Evolutionary conservation across 2,329 filamentous ascomycete species (phyloP).

Genomic region (Pestalotiopsis sp.): DNA sequence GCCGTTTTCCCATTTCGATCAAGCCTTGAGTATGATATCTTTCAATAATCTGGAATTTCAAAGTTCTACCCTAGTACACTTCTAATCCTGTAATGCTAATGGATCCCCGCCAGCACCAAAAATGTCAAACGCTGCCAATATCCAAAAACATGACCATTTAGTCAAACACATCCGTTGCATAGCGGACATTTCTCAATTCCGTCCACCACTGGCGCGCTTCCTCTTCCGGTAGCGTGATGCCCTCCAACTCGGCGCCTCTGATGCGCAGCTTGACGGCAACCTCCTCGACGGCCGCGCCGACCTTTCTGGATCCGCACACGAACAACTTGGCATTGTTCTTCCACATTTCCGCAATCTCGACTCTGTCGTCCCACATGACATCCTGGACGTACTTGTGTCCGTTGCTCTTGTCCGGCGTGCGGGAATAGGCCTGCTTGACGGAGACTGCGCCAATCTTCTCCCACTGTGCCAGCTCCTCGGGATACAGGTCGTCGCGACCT

Average conservation of each 20-base stretch:
- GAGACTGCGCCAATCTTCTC: slow-evolving; percentile 51
- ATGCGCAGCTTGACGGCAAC: slow-evolving; percentile 32
- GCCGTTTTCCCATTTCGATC: no score
- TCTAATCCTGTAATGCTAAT: background rate
- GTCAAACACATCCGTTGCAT: slow-evolving; percentile 39
- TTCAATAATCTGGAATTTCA: background rate
- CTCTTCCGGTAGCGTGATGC: slow-evolving; percentile 19
- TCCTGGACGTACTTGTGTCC: slow-evolving; percentile 30
- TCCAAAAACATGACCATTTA: slow-evolving; percentile 4
- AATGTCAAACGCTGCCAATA: background rate
- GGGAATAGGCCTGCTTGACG: slow-evolving; percentile 52
- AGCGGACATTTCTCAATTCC: slow-evolving; percentile 31
- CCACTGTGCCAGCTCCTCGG: slow-evolving; percentile 45
- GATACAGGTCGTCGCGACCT: slow-evolving; percentile 46
- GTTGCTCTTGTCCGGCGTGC: slow-evolving; percentile 36
- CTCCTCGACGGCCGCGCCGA: slow-evolving; percentile 37
- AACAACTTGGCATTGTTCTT: slow-evolving; percentile 46
- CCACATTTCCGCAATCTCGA: slow-evolving; percentile 21
- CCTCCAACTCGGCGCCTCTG: slow-evolving; percentile 18
- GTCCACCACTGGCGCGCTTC: slow-evolving; percentile 21
- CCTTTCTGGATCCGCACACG: slow-evolving; percentile 53
- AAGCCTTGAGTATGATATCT: no score
- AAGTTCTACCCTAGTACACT: background rate
- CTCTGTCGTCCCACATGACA: slow-evolving; percentile 22
- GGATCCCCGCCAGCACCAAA: background rate